Base-by-base conservation (phyloP, 805 yeast genomes). In the Pichia scutulata region DNA sequence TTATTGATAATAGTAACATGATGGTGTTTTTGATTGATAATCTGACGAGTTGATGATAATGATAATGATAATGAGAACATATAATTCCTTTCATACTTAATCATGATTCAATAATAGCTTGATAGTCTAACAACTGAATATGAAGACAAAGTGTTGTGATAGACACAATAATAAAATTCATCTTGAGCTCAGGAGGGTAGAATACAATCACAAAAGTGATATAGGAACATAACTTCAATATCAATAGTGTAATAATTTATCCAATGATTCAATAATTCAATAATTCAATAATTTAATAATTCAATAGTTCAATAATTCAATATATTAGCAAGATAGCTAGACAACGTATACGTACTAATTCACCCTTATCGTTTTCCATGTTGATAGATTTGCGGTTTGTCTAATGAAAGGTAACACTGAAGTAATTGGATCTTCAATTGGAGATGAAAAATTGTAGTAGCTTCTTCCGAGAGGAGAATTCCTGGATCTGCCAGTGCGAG, bases 351-450 rank as follows among this genome's bases (percentile, higher is more conserved):
- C 96, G 77, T 87, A 89, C 97, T 80, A 89, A 84, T 83, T 89
- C 95, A 78, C 99, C 98, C 82, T 88, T 89, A 77, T 93, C 98
- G 99, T 93, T 92, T 86, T 92, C 98, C 99, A 92, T 92, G 72
- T 77, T 89, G 86, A 65, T 46, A 25, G 19, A n/a, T 39, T 40
- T 24, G 37, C 13, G 18, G 24, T 22, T 22, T 23, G 41, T 39
- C 10, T 16, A 33, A n/a, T n/a, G 19, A n/a, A n/a, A 33, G 10
- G 18, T n/a, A 14, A n/a, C 13, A 30, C 18, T 2, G 8, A 14
- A 8, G n/a, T 30, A 7, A 2, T 4, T 30, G 36, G 6, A 30
- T 16, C 36, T 30, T 4, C 8, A 30, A 30, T 30, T 30, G 7
- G 10, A 33, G 19, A 33, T 33, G 37, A 33, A 33, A 33, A 33